phyloP scores from a whole-genome alignment of 2,329 filamentous ascomycete species.

The Aspergillus tanneri region DNA sequence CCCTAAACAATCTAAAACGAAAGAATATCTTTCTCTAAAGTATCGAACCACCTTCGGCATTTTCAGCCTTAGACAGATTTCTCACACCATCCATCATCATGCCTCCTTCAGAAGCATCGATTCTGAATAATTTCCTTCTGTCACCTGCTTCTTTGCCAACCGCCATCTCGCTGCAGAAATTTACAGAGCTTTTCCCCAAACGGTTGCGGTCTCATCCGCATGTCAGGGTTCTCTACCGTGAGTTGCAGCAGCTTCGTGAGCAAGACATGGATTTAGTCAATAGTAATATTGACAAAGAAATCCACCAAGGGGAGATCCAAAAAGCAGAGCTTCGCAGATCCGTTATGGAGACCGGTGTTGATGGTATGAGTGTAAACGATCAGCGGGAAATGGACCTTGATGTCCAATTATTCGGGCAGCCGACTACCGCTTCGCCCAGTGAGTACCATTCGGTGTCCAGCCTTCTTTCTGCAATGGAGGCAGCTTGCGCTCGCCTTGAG shows the following conservation, averaged over 20 bases:
- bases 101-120: constrained; percentile 71
- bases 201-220: constrained; percentile 64
- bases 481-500: constrained; percentile 64
- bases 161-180: constrained; percentile 71
- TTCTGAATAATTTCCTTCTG: constrained; percentile 76
- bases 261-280: constrained; percentile 66
- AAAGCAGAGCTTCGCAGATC: constrained; percentile 40
- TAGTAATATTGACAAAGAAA: constrained; percentile 48
- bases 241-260: constrained; percentile 73
- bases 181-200: constrained; percentile 73
- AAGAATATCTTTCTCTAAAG: no score
- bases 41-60: no score
- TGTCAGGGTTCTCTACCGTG: constrained; percentile 70
- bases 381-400: constrained; percentile 48
- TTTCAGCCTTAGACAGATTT: no score
- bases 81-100: constrained; percentile 49
- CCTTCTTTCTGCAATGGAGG: constrained; percentile 68
- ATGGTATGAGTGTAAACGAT: constrained; percentile 34
- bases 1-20: no score
- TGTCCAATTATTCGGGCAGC: constrained; percentile 60
- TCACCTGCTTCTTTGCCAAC: constrained; percentile 71
- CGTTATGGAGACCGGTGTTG: constrained; percentile 31
- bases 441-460: constrained; percentile 61
- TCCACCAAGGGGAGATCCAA: constrained; percentile 37
- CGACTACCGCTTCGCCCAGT: constrained; percentile 36